These are phyloP conservation scores for Pythium utonaiense DNA, from an alignment of 352 stramenopile species.

Conservation along the genomic window DNA sequence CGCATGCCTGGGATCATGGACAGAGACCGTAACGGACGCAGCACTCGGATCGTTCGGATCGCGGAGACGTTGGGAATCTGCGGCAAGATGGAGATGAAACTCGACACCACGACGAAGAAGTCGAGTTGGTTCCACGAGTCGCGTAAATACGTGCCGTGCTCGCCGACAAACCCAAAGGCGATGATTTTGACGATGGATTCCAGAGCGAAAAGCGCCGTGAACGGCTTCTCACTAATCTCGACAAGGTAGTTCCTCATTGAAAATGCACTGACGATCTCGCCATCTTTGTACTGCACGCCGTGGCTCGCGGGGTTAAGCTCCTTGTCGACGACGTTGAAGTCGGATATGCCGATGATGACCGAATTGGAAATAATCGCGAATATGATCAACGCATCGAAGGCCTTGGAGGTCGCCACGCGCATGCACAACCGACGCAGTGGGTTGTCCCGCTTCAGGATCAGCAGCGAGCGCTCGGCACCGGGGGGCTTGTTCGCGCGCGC, in stretches of 20 bases:
- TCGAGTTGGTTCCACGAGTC: constrained; percentile 92
- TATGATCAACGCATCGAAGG: constrained; percentile 87
- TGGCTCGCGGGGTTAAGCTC: constrained; percentile 57
- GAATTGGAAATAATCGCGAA: constrained; percentile 84
- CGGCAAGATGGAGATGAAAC: constrained; percentile 51
- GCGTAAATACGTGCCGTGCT: constrained; percentile 64
- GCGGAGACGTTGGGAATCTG: constrained; percentile 71
- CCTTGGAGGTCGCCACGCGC: constrained; percentile 39
- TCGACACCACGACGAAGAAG: constrained; percentile 89
- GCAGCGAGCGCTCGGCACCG: constrained; percentile 49
- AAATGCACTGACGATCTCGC: constrained; percentile 32
- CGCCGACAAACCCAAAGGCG: constrained; percentile 68
- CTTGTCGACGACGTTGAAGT: constrained; percentile 73
- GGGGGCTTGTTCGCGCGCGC: constrained; percentile 28
- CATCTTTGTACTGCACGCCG: constrained; percentile 35
- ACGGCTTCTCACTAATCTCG: constrained; percentile 72
- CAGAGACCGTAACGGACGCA: constrained; percentile 87
- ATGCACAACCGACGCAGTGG: constrained; percentile 50
- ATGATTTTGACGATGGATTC: constrained; percentile 92
- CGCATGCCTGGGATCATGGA: constrained; percentile 82
- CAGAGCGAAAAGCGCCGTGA: constrained; percentile 85
- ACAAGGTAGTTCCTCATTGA: constrained; percentile 59
- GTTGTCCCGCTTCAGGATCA: constrained; percentile 41
- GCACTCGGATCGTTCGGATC: constrained; percentile 85
- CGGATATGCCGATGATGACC: constrained; percentile 80